Evolutionary conservation across 805 yeast species (phyloP), one percentile per base, ranked within the genome.

Genomic region (Hanseniaspora lindneri): DNA sequence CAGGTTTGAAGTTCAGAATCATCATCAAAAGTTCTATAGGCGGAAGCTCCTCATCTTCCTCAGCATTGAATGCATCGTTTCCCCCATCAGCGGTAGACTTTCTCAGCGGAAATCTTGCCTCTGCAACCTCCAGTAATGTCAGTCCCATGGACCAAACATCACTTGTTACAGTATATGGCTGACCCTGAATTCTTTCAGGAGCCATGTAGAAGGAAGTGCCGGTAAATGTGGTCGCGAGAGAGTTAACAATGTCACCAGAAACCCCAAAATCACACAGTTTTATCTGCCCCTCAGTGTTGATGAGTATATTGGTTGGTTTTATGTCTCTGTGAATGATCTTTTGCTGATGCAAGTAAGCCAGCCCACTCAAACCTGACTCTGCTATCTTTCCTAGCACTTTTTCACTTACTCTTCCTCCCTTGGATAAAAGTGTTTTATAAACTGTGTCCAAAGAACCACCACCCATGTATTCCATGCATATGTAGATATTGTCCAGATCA

Each of bases 121-220:
- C 79, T 3, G 97, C 96, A 24, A 89, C 96, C 60, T 92, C 98
- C 58, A 92, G 67, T 41, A 92, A 66, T 1, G 97, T 88, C 51
- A 92, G 69, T 0, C 98, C 98, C 28, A 92, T 66, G 1, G 96
- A 87, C 98, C 98, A 92, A 14, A 92, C 89, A 61, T 92, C 98
- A 57, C 94, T 80, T 3, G 95, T 84, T 3, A 89, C 96, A 10
- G 95, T 82, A 60, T 92, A 92, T 1, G 96, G 92, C 59, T 86
- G 89, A 25, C 96, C 96, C 67, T 84, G 84, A 44, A 92, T 89
- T 56, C 98, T 73, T 64, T 92, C 98, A 0, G 98, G 98, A 0
- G 98, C 97, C 98, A 92, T 92, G 64, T 92, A 92, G 61, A 85
- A 89, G 10, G 95, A 88, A 0, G 98, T 92, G 2, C 98, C 98